A percentile compares a stretch with the other conserved stretches of the same genome.
These are phyloP conservation scores for Populus trichocarpa DNA, from an alignment of 441 rosid species.

Conservation along the genomic window DNA sequence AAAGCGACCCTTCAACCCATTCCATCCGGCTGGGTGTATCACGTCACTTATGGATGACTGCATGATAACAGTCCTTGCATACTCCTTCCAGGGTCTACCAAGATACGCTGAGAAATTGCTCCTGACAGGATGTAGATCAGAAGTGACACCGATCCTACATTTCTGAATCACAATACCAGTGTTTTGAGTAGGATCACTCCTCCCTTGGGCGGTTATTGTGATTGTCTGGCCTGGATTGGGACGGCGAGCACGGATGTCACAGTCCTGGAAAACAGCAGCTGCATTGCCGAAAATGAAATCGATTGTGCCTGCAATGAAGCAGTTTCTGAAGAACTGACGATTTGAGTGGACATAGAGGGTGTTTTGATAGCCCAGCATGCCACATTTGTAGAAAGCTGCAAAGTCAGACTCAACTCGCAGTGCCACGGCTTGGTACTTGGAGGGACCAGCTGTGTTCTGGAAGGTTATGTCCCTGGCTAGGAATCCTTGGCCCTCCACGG, in stretches of 20 bases:
- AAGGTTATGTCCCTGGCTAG: conserved; percentile 7
- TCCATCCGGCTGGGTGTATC: conserved; percentile 40
- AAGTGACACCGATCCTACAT: neutral
- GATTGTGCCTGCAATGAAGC: neutral
- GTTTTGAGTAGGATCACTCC: neutral
- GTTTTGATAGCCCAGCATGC: neutral
- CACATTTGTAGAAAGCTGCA: conserved; percentile 6
- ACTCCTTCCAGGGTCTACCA: conserved; percentile 32
- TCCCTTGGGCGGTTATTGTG: conserved; percentile 1
- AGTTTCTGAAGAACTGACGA: conserved; percentile 1
- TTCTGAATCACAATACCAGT: neutral
- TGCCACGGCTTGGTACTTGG: conserved; percentile 1
- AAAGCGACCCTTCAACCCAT: conserved; percentile 24
- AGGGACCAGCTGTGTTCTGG: conserved; percentile 5
- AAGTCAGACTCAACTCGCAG: neutral
- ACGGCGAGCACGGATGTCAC: neutral
- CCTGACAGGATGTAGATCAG: neutral
- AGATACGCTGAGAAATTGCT: neutral
- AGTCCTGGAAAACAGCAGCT: too few species aligned
- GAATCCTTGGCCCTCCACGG: neutral
- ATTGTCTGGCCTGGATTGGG: neutral
- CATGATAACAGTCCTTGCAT: conserved; percentile 30
- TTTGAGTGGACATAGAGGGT: neutral
- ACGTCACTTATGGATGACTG: conserved; percentile 30
- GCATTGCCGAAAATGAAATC: neutral